Percentiles rank a stretch among this genome's conserved stretches.
These are phyloP conservation scores for Musa acuminata DNA, from an alignment of 176 grass and related monocot genomes.

Conservation along the genomic window DNA sequence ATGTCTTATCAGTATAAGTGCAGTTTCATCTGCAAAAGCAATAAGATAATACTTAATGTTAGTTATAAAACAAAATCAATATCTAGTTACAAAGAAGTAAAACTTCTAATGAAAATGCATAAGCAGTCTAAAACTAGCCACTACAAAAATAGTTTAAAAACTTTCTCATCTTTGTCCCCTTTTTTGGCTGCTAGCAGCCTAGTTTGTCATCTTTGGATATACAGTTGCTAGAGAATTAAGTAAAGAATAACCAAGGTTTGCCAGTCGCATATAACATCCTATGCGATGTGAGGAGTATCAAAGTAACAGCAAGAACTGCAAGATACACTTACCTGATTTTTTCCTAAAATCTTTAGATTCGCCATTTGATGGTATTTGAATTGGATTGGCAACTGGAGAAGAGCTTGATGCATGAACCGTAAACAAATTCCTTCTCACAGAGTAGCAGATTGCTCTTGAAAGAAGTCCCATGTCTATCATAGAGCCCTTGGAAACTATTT, in stretches of 20 bases:
- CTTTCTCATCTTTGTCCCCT: background rate
- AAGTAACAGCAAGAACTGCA: background rate
- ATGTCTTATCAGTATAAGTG: conserved; percentile 2
- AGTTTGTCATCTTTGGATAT: background rate
- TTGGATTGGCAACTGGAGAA: background rate
- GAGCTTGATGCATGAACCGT: conserved; percentile 7
- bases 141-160: background rate
- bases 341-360: background rate
- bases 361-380: background rate
- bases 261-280: background rate
- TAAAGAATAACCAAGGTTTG: background rate
- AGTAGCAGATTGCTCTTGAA: conserved; percentile 6
- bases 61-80: background rate
- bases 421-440: conserved; percentile 6
- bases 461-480: conserved; percentile 5
- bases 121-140: background rate
- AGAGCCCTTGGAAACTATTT: conserved; percentile 9
- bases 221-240: background rate
- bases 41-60: too few species aligned
- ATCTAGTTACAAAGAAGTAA: background rate
- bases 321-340: background rate
- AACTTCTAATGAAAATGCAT: background rate
- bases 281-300: background rate
- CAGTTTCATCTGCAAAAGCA: conserved; percentile 10
- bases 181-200: too few species aligned